A percentile compares a stretch with the other conserved stretches of the same genome.
phyloP scores from a whole-genome alignment of 345 rosid species.

The Bretschneidera sinensis region DNA sequence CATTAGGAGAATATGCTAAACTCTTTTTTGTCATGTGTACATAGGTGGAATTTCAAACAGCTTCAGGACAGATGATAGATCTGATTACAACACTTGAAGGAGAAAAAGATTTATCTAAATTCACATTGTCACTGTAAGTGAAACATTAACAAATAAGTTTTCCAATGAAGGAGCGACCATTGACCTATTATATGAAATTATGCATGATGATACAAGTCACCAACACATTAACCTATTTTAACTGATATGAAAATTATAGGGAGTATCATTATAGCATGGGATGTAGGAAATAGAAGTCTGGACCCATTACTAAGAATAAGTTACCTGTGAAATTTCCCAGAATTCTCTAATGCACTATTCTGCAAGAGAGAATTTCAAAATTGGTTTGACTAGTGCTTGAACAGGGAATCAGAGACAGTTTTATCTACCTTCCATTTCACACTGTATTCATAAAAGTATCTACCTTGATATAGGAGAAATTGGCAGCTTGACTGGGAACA shows the following conservation, averaged over 20 bases:
- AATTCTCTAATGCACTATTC: too few relatives aligned
- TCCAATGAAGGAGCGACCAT: not conserved
- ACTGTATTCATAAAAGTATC: too few relatives aligned
- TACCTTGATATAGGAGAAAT: too few relatives aligned
- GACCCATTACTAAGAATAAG: not conserved
- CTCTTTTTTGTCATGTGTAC: slow-evolving; percentile 9
- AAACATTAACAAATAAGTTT: slow-evolving; percentile 2
- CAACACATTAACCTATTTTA: not conserved
- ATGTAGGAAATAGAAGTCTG: not conserved
- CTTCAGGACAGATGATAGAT: slow-evolving; percentile 81
- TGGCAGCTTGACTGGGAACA: not conserved
- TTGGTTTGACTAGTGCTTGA: too few relatives aligned
- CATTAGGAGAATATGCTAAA: not conserved
- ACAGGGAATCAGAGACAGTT: too few relatives aligned
- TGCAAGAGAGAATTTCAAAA: too few relatives aligned
- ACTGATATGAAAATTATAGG: not conserved
- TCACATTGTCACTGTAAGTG: slow-evolving; percentile 59
- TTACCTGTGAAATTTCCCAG: not conserved
- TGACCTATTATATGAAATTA: not conserved
- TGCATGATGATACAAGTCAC: too few relatives aligned
- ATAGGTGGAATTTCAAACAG: slow-evolving; percentile 75
- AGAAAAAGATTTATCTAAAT: slow-evolving; percentile 65
- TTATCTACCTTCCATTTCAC: too few relatives aligned
- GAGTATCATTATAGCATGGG: not conserved
- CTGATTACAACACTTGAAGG: slow-evolving; percentile 68